phyloP scores from a whole-genome alignment of 257 asterid genomes.

The Solanum chiquidenum region DNA sequence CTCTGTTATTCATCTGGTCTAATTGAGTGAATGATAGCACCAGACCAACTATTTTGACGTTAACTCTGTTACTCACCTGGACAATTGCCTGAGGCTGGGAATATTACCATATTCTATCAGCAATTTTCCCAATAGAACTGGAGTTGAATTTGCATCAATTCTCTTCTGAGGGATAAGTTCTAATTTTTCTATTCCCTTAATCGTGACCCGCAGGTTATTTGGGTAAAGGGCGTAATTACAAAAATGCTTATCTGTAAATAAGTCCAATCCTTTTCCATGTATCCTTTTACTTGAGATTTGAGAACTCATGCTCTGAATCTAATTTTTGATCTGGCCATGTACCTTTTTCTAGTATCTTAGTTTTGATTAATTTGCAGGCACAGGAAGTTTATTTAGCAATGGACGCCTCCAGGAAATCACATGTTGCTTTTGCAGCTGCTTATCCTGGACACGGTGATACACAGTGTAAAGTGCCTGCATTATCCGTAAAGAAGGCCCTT shows the following conservation, averaged over 20 bases:
- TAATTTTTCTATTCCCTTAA: background rate
- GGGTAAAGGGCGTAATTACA: background rate
- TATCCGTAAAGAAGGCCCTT: constrained; percentile 66
- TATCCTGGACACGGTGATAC: constrained; percentile 49
- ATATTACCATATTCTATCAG: background rate
- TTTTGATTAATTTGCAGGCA: constrained; percentile 39
- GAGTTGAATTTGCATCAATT: background rate
- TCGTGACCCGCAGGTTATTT: background rate
- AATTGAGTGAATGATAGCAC: background rate
- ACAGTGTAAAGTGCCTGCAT: constrained; percentile 41
- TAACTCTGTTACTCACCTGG: background rate
- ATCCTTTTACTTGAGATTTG: background rate
- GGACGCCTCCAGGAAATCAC: constrained; percentile 94
- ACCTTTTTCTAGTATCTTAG: background rate
- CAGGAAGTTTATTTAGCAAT: constrained; percentile 73
- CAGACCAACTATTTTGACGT: background rate
- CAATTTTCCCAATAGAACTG: background rate
- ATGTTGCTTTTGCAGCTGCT: constrained; percentile 66
- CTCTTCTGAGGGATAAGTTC: background rate
- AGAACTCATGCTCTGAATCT: background rate
- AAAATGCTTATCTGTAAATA: background rate
- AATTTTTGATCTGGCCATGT: background rate
- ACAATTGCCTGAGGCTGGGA: background rate
- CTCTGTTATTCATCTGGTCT: background rate
- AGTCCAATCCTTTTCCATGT: background rate